These are phyloP conservation scores for Tephrocybe rancida DNA, from an alignment of 768 basidiomycete genomes.

Conservation along the genomic window DNA sequence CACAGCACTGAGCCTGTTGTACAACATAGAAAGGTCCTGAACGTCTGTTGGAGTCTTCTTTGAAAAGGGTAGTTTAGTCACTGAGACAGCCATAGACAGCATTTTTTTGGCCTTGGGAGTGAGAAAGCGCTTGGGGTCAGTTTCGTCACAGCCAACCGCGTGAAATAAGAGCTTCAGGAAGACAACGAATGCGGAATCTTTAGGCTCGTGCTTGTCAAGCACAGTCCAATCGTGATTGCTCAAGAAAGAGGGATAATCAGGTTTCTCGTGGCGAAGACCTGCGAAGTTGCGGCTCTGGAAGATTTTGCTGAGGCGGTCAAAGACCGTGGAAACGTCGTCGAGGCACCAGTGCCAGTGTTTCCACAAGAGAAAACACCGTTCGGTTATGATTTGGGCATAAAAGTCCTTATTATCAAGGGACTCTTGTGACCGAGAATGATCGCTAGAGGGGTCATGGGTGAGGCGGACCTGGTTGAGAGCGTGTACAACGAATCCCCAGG, in stretches of 20 bases:
- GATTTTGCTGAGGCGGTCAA: slow-evolving; percentile 67
- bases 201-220: slow-evolving; percentile 48
- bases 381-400: slow-evolving; percentile 70
- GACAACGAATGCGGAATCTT: slow-evolving; percentile 76
- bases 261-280: slow-evolving; percentile 61
- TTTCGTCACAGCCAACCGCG: slow-evolving; percentile 39
- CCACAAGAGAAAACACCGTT: slow-evolving; percentile 74
- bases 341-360: slow-evolving; percentile 80
- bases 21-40: slow-evolving; percentile 71
- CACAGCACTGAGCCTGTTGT: slow-evolving; percentile 80
- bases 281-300: slow-evolving; percentile 79
- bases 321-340: slow-evolving; percentile 53
- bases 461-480: slow-evolving; percentile 66
- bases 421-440: slow-evolving; percentile 36
- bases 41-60: slow-evolving; percentile 49
- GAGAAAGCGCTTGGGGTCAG: slow-evolving; percentile 31
- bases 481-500: slow-evolving; percentile 66
- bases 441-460: slow-evolving; percentile 43
- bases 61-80: slow-evolving; percentile 68
- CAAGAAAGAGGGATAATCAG: slow-evolving; percentile 77
- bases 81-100: slow-evolving; percentile 70
- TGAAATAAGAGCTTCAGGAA: slow-evolving; percentile 84
- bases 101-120: slow-evolving; percentile 62
- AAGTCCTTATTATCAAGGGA: slow-evolving; percentile 60
- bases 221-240: slow-evolving; percentile 53